A percentile compares a stretch with the other conserved stretches of the same genome.
Evolutionary conservation across 495 filamentous ascomycete genomes (phyloP).

Genomic region (Usnea hakonensis): DNA sequence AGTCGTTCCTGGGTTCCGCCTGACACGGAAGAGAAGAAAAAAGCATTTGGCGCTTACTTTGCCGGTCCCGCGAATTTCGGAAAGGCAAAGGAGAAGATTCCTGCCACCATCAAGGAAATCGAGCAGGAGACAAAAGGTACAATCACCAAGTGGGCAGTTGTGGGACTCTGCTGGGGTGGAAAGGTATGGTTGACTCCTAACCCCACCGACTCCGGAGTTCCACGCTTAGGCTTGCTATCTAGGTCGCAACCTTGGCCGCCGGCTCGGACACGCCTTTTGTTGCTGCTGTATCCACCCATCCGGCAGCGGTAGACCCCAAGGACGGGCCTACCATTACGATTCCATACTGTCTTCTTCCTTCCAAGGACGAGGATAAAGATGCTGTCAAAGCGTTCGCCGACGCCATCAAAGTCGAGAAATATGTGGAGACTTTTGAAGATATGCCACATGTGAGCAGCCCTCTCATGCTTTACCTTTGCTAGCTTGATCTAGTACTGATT

Average conservation of each 20-base stretch:
- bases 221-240: neutral
- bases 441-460: constrained; percentile 52
- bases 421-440: constrained; percentile 67
- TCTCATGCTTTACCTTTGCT: neutral
- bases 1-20: constrained; percentile 56
- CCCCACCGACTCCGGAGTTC: neutral
- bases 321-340: constrained; percentile 40
- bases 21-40: constrained; percentile 55
- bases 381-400: constrained; percentile 63
- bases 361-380: constrained; percentile 53
- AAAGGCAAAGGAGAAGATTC: constrained; percentile 44
- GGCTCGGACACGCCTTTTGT: constrained; percentile 53
- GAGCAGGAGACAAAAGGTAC: constrained; percentile 36
- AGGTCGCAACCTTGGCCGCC: constrained; percentile 48
- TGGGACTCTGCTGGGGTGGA: constrained; percentile 90
- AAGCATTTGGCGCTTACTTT: constrained; percentile 56
- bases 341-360: constrained; percentile 43
- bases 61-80: constrained; percentile 42
- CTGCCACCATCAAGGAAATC: constrained; percentile 46
- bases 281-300: constrained; percentile 61
- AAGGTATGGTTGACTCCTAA: constrained; percentile 34
- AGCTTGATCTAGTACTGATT: neutral
- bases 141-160: constrained; percentile 68
- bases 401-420: constrained; percentile 54
- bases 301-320: constrained; percentile 72